These are phyloP conservation scores for Phytophthora vignae DNA, from an alignment of 352 stramenopile genomes.

Conservation along the genomic window DNA sequence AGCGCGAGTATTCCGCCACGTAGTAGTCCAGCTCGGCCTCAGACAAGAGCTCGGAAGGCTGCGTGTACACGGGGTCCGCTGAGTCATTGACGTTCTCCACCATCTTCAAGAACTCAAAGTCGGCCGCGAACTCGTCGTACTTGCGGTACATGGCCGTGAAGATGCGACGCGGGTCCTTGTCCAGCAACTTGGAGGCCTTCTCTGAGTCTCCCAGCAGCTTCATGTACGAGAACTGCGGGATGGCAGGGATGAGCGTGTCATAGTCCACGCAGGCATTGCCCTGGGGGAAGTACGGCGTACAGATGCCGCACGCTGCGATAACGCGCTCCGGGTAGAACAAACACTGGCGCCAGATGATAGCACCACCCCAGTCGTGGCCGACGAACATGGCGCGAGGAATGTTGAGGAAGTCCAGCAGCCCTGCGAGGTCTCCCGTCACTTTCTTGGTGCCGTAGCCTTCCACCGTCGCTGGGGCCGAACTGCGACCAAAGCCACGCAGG, in stretches of 20 bases:
- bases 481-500: slow-evolving; percentile 65
- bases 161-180: slow-evolving; percentile 50
- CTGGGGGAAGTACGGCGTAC: slow-evolving; percentile 67
- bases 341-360: slow-evolving; percentile 67
- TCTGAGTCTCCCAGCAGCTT: slow-evolving; percentile 56
- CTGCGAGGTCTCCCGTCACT: slow-evolving; percentile 51
- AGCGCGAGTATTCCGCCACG: slow-evolving; percentile 49
- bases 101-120: slow-evolving; percentile 45
- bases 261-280: slow-evolving; percentile 47
- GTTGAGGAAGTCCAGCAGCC: slow-evolving; percentile 61
- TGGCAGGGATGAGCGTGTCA: slow-evolving; percentile 47
- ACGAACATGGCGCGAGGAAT: slow-evolving; percentile 72
- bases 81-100: slow-evolving; percentile 41
- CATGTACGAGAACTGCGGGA: slow-evolving; percentile 72
- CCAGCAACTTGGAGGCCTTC: slow-evolving; percentile 42
- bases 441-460: slow-evolving; percentile 64
- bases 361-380: slow-evolving; percentile 74
- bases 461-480: slow-evolving; percentile 48
- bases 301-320: slow-evolving; percentile 56
- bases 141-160: slow-evolving; percentile 62
- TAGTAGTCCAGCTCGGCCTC: slow-evolving; percentile 66
- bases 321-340: slow-evolving; percentile 68
- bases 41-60: slow-evolving; percentile 49
- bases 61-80: slow-evolving; percentile 41
- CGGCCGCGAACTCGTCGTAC: slow-evolving; percentile 40